These are phyloP conservation scores for Aspergillus mulundensis DNA, from an alignment of 495 filamentous ascomycete species.

Conservation along the genomic window DNA sequence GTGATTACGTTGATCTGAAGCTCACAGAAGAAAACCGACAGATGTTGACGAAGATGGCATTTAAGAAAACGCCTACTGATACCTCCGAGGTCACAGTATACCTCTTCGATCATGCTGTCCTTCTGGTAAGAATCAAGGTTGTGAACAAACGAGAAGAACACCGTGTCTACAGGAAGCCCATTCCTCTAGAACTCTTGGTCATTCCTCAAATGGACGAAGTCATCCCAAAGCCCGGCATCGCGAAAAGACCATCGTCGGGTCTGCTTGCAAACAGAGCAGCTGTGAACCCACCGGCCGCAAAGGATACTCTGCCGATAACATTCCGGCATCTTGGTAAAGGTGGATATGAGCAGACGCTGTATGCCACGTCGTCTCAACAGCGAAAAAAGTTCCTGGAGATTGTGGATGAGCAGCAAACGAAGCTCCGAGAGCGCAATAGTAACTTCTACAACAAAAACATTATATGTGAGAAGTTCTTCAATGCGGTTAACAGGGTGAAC, in stretches of 20 bases:
- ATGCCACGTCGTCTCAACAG: constrained; percentile 71
- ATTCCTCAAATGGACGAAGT: constrained; percentile 97
- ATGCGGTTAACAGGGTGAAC: constrained; percentile 75
- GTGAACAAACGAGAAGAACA: constrained; percentile 92
- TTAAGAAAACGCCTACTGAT: constrained; percentile 89
- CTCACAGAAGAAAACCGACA: constrained; percentile 91
- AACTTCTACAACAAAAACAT: constrained; percentile 92
- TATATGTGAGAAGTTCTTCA: constrained; percentile 82
- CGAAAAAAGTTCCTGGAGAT: constrained; percentile 94
- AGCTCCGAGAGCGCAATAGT: constrained; percentile 72
- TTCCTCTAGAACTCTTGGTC: constrained; percentile 87
- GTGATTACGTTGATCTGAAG: constrained; percentile 89
- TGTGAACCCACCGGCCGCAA: constrained; percentile 46
- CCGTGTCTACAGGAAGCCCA: constrained; percentile 91
- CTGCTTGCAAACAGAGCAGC: constrained; percentile 70
- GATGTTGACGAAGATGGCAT: constrained; percentile 82
- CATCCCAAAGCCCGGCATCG: constrained; percentile 71
- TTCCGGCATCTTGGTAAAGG: constrained; percentile 97
- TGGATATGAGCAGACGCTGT: constrained; percentile 90
- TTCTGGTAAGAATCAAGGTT: constrained; percentile 82
- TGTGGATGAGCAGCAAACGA: constrained; percentile 85
- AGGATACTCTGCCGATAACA: constrained; percentile 86
- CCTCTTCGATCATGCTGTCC: constrained; percentile 92
- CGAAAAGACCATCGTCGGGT: constrained; percentile 85
- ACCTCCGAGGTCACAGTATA: constrained; percentile 88